Conservation (phyloP, 192 early-diverging fungal species). For the Coemansia sp. region DNA sequence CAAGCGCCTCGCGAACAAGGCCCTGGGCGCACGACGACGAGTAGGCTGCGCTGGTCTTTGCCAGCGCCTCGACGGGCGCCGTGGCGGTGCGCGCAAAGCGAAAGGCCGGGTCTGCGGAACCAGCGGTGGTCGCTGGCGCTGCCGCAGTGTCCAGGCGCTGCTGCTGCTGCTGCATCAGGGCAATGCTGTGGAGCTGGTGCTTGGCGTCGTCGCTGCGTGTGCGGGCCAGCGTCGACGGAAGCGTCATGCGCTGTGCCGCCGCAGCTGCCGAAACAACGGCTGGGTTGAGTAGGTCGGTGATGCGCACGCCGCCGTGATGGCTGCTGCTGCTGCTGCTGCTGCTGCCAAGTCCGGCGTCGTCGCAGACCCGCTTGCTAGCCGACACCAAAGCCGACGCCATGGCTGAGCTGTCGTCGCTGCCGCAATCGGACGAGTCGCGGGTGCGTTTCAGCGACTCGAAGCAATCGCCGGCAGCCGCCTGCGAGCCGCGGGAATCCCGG, state of each 20-base stretch:
- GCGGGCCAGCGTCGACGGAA: constrained; percentile 36
- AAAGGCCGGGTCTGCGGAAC: constrained; percentile 13
- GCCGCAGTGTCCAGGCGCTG: constrained; percentile 14
- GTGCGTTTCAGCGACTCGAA: constrained; percentile 11
- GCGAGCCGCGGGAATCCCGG: background rate
- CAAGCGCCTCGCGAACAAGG: constrained; percentile 46
- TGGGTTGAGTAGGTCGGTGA: constrained; percentile 52
- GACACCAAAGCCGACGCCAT: too few species aligned
- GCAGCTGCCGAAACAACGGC: constrained; percentile 20
- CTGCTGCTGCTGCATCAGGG: constrained; percentile 30
- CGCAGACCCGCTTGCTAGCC: background rate
- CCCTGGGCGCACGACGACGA: constrained; percentile 28
- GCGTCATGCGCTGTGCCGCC: constrained; percentile 37
- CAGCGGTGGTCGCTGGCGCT: constrained; percentile 6
- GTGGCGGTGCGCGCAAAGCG: constrained; percentile 39
- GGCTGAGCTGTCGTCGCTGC: too few species aligned
- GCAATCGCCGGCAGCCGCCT: background rate
- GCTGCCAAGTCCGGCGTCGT: background rate
- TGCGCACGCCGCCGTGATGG: constrained; percentile 30
- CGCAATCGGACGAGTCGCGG: background rate
- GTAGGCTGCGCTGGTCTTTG: background rate
- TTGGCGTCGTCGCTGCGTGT: constrained; percentile 43
- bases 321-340: constrained; percentile 6
- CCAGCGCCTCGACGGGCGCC: constrained; percentile 23
- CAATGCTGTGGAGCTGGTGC: constrained; percentile 38